These are phyloP conservation scores for Fusarium sp. DNA, from an alignment of 2,329 filamentous ascomycete genomes.

Conservation along the genomic window DNA sequence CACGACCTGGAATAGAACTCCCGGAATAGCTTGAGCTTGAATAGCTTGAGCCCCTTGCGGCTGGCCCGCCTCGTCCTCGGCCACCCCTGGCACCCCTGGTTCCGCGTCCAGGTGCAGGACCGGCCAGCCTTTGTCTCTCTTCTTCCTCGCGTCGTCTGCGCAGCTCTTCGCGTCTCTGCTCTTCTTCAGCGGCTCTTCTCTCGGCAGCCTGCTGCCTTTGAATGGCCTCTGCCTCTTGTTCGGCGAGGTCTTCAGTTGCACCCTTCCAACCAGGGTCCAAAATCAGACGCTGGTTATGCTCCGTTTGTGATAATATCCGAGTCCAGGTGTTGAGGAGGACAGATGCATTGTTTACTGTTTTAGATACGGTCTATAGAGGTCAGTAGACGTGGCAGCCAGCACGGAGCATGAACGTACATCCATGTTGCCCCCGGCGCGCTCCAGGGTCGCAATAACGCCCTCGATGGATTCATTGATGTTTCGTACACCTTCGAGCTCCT, in stretches of 20 bases:
- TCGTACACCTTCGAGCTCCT: conserved; percentile 84
- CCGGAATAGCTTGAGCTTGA: conserved; percentile 40
- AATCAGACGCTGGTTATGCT: conserved; percentile 94
- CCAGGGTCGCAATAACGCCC: conserved; percentile 76
- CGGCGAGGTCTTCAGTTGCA: conserved; percentile 84
- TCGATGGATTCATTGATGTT: conserved; percentile 92
- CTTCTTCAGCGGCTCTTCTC: conserved; percentile 80
- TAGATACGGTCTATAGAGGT: conserved; percentile 73
- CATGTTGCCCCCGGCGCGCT: conserved; percentile 82
- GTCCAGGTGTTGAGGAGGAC: conserved; percentile 95
- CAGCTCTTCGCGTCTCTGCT: conserved; percentile 78
- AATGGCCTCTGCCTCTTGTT: conserved; percentile 83
- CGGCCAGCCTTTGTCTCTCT: conserved; percentile 47
- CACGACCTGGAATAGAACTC: conserved; percentile 45
- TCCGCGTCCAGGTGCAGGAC: conserved; percentile 43
- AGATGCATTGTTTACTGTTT: conserved; percentile 87
- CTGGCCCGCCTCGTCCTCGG: conserved; percentile 42
- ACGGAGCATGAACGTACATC: conserved; percentile 58
- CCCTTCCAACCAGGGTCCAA: conserved; percentile 91
- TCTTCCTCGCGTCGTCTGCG: conserved; percentile 72
- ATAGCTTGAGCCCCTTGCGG: conserved; percentile 44
- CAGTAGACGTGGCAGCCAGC: conserved; percentile 16
- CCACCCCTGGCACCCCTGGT: conserved; percentile 48
- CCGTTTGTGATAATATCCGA: conserved; percentile 93
- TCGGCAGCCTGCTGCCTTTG: conserved; percentile 81